Base-by-base conservation (phyloP, 2,329 filamentous ascomycete species). In the Sordariomycetes sp. region DNA sequence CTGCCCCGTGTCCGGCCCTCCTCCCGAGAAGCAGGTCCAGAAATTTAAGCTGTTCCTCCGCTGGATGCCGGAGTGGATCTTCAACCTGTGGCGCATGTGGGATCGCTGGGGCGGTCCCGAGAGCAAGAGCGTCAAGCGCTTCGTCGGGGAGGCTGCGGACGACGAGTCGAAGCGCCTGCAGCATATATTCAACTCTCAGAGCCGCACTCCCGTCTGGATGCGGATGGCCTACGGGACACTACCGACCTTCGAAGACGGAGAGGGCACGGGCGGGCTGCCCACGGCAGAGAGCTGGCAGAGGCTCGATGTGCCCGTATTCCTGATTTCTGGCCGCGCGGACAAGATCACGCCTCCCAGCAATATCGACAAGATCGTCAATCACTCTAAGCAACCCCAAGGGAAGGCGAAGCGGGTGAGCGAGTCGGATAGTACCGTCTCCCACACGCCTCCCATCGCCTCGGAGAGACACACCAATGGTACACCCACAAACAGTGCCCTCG, bases 251-350 rank as follows among this genome's bases (percentile, higher is more conserved):
- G 69, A 76, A 3, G 67, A 76, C 8, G 81, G 79, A 1, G 69
- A 76, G 28, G 40, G n/a, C 16, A 46, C 16, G 10, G 83, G 85
- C 3, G 89, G 89, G 1, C 70, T 95, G 10, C 86, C 90, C 2
- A 86, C 87, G 0, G 71, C 79, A 61, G 78, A 86, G 6, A 73
- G 84, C 1, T 97, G 94, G 94, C 76, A 79, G 25, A 83, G 82
- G 8, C 75, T 97, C 16, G 71, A 83, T 20, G 75, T 89, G 1
- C 92, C 93, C 0, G 77, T 96, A 2, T 88, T 89, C 61, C 78
- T 97, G 2, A 80, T 96, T 53, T 89, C 83, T 16, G 93, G 89
- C 24, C 86, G 89, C 65, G 78, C 82, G 7, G 94, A 99, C 66
- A 76, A 79, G 10, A 76, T 97, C 35, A 93, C 89, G 0, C 85